phyloP scores from a whole-genome alignment of 306 rosid species.

The barrel medic (Medicago truncatula) region MtrunA17r5.0-ANR NC_053048.1:48441501-48442000 shows the following conservation, averaged over 20 bases:
- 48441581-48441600: too few relatives aligned
- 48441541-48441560: too few relatives aligned
- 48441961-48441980: constrained; percentile 59
- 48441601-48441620: too few relatives aligned
- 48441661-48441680: too few relatives aligned
- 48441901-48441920: constrained; percentile 69
- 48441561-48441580: too few relatives aligned
- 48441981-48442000: constrained; percentile 63
- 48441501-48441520: too few relatives aligned
- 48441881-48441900: constrained; percentile 93
- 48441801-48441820: constrained; percentile 17
- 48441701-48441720: background rate
- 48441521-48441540: too few relatives aligned
- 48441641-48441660: too few relatives aligned
- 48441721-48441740: background rate
- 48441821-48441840: constrained; percentile 20
- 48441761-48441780: background rate
- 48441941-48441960: constrained; percentile 75
- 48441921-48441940: constrained; percentile 87
- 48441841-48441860: constrained; percentile 6
- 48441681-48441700: too few relatives aligned
- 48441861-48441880: constrained; percentile 15
- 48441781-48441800: constrained; percentile 4
- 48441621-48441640: too few relatives aligned
- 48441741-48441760: background rate